Conservation (phyloP, 2,329 filamentous ascomycete species). For the Pseudocercospora fijiensis region DNA sequence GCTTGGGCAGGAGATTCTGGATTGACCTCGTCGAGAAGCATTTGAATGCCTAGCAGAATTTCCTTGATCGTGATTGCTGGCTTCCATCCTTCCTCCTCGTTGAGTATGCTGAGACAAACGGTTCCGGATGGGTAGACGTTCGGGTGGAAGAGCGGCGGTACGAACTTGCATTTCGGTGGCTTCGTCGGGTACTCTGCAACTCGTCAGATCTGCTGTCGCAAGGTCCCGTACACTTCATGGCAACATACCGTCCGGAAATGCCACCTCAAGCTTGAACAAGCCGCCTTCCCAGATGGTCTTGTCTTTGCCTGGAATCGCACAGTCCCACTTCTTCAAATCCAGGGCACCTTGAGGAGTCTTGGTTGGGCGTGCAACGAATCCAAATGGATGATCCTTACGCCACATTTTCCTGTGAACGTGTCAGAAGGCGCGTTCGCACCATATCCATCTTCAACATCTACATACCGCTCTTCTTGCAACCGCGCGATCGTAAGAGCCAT, state of each 20-base stretch:
- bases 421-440: conserved; percentile 14
- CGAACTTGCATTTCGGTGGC: conserved; percentile 98
- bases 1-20: conserved; percentile 95
- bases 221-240: not conserved
- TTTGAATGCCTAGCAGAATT: conserved; percentile 93
- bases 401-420: conserved; percentile 74
- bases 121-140: conserved; percentile 99
- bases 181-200: conserved; percentile 91
- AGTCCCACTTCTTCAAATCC: conserved; percentile 95
- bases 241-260: conserved; percentile 78
- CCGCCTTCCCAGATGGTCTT: conserved; percentile 99
- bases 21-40: conserved; percentile 92
- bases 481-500: conserved; percentile 91
- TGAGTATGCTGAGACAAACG: conserved; percentile 93
- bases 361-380: conserved; percentile 88
- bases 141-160: conserved; percentile 92
- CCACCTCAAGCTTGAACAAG: conserved; percentile 88
- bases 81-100: conserved; percentile 98
- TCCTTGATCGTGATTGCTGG: conserved; percentile 98
- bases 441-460: conserved; percentile 16
- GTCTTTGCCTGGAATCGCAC: conserved; percentile 90
- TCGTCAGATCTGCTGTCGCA: conserved; percentile 14
- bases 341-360: conserved; percentile 77
- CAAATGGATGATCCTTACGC: conserved; percentile 95
- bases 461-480: conserved; percentile 82